A percentile compares a stretch with the other conserved stretches of the same genome.
These are phyloP conservation scores for Letharia lupina DNA, from an alignment of 495 filamentous ascomycete species.

Conservation along the genomic window DNA sequence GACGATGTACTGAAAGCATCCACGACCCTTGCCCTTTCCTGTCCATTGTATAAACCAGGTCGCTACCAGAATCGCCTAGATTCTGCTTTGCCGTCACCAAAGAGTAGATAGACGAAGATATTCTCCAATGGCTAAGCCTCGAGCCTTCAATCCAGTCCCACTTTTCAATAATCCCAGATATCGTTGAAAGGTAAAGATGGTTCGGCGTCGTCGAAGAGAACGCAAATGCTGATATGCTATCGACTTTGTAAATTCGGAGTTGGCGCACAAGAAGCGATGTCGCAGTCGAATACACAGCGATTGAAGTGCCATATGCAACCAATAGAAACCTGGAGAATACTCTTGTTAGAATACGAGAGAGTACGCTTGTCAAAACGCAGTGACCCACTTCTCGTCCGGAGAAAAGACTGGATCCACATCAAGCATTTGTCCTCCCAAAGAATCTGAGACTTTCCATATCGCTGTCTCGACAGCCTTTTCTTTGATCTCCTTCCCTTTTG, in stretches of 20 bases:
- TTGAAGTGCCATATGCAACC: conserved; percentile 49
- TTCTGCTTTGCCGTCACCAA: conserved; percentile 3
- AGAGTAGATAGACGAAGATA: conserved; percentile 14
- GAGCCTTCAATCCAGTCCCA: conserved; percentile 69
- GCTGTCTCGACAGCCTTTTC: neutral
- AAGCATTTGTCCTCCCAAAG: conserved; percentile 60
- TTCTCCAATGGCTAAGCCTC: conserved; percentile 38
- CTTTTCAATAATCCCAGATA: conserved; percentile 52
- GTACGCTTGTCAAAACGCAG: conserved; percentile 10
- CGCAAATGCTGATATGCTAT: conserved; percentile 43
- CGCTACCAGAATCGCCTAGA: neutral
- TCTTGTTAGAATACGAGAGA: conserved; percentile 26
- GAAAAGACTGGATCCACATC: conserved; percentile 73
- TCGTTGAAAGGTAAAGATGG: conserved; percentile 61
- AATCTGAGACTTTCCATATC: conserved; percentile 49
- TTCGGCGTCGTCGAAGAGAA: conserved; percentile 52
- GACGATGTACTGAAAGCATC: conserved; percentile 24
- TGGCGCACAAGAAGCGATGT: conserved; percentile 71
- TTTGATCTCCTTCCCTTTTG: neutral
- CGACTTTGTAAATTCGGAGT: conserved; percentile 32
- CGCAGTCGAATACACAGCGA: conserved; percentile 73
- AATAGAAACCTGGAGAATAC: conserved; percentile 52
- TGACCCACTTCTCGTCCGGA: conserved; percentile 65
- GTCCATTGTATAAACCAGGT: conserved; percentile 23
- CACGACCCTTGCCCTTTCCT: conserved; percentile 13